A percentile compares a stretch with the other conserved stretches of the same genome.
These are phyloP conservation scores for Globisporangium canariense DNA, from an alignment of 352 stramenopile genomes.

Conservation along the genomic window DNA sequence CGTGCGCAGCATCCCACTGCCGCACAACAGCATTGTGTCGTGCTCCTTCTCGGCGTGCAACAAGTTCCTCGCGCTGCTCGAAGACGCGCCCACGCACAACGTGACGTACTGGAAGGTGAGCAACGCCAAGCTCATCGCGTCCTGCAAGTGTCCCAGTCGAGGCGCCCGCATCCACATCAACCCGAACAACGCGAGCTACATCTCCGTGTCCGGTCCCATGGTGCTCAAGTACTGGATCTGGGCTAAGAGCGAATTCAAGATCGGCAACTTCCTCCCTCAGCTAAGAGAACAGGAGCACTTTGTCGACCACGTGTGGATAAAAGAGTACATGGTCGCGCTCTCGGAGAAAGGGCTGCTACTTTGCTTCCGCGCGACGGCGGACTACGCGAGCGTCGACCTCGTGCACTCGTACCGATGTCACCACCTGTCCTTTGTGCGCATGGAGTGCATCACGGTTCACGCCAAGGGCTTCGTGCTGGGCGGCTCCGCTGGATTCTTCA, in stretches of 20 bases:
- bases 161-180: constrained; percentile 67
- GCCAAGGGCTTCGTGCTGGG: constrained; percentile 74
- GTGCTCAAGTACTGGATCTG: constrained; percentile 79
- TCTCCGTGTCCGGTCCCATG: constrained; percentile 74
- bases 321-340: constrained; percentile 67
- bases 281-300: constrained; percentile 81
- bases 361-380: constrained; percentile 50
- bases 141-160: constrained; percentile 62
- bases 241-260: constrained; percentile 76
- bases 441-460: constrained; percentile 65
- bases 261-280: constrained; percentile 69
- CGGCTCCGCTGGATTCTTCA: constrained; percentile 70
- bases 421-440: constrained; percentile 59
- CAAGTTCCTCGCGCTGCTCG: constrained; percentile 72
- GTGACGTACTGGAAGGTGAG: constrained; percentile 82
- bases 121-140: constrained; percentile 70
- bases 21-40: constrained; percentile 57
- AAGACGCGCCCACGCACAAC: constrained; percentile 65
- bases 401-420: constrained; percentile 64
- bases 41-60: constrained; percentile 69
- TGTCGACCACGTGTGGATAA: constrained; percentile 75
- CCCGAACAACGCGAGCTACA: constrained; percentile 61
- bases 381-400: constrained; percentile 56
- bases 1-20: constrained; percentile 41
- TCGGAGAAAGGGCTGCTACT: constrained; percentile 68